Base-by-base conservation (phyloP, 345 rosid species). In the Cardamine occulta region DNA sequence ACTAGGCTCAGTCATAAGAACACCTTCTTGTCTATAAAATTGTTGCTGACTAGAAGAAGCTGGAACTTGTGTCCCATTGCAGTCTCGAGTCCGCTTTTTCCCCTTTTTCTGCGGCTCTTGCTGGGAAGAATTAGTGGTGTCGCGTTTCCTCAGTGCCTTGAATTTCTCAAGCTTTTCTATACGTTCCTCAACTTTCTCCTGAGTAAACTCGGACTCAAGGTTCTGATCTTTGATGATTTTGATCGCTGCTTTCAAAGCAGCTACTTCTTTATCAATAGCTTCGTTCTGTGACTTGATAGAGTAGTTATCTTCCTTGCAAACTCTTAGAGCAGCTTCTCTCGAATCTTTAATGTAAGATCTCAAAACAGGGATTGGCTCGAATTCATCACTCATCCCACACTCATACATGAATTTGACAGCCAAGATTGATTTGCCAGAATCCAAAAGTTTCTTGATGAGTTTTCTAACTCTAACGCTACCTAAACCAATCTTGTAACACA, bases 81-180 rank as follows among this genome's bases (percentile, higher is more conserved):
- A 40, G 48, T 60, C 49, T 11, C 70, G 74, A 62, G 21, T 5
- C 18, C 80, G 65, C 52, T 69, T 69, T 54, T 53, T 69, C 21
- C 70, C 65, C 18, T 63, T 68, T 35, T 42, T 19, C 48, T 35
- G 63, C 3, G 40, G 31, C 53, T 66, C 48, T 40, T 61, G 67
- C 64, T 56, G 81, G 14, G 66, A 80, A 81, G 64, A 77, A 80
- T 80, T 85, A 42, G 84, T 48, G 21, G 82, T 18, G 45, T 53
- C 59, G 48, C 87, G 80, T 73, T 84, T 89, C 82, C 80, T 82
- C 72, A 78, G 73, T 59, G 88, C 87, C 79, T 80, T 87, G 66
- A 73, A 77, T 81, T 85, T 88, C 85, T 91, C 93, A 39, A 94
- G 86, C 80, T 82, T 90, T 66, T 83, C 81, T 53, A 87, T 79